Base-by-base conservation (phyloP, 2,329 filamentous ascomycete species). In the Alternaria solani region DNA sequence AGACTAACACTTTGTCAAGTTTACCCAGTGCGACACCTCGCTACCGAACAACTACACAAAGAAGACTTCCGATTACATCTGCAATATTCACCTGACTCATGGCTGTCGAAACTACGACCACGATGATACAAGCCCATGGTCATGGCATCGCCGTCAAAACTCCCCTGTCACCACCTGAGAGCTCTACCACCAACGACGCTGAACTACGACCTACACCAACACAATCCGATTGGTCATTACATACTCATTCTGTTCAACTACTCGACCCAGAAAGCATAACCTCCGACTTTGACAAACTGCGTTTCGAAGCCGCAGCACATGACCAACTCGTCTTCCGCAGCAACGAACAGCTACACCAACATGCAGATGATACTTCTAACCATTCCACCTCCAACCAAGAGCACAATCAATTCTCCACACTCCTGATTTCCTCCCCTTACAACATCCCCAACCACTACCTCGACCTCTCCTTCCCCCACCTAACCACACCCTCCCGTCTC, bases 341-440 rank as follows among this genome's bases (percentile, higher is more conserved):
- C 51, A 53, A 18, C 51, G 44, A 8, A 59, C 60, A 12, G 20
- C 49, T 2, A 57, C 54, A 47, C 76, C 75, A 5, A 74, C 65
- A 4, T 23, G 5, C 26, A 34, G 11, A 14, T 8, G 18, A 20
- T 5, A 44, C 2, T 14, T 11, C 28, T 7, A 7, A 51, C 11
- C 30, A 1, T 4, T 12, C 20, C 3, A 3, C 34, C 16, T 14
- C 23, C 5, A 23, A 34, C 8, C n/a, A 26, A 46, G 7, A 18
- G 7, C 41, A 30, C 34, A 12, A 7, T 28, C 16, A 23, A 34
- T 16, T 14, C 14, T 49, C 32, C 20, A 38, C 32, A 62, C 80
- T 76, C 69, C 80, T 95, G 44, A 82, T 91, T 41, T 85, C 89
- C 63, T 96, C 93, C 0, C 93, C 93, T 0, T 96, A 97, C 76